Evolutionary conservation across 2,329 filamentous ascomycete species (phyloP), one percentile per base, ranked within the genome.

Genomic region (Zymoseptoria ardabiliae): DNA sequence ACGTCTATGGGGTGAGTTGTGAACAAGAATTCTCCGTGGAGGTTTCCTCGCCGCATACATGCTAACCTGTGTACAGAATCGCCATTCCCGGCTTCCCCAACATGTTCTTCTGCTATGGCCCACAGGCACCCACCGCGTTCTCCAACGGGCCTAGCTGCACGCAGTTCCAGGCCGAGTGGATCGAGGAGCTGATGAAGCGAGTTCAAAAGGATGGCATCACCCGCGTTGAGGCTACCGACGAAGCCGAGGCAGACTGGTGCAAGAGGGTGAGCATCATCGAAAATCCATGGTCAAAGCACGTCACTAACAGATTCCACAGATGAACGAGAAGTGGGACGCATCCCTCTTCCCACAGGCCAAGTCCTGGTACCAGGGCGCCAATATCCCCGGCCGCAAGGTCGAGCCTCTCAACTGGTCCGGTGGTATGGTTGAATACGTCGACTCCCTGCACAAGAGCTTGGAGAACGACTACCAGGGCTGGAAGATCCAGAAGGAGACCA

Each of bases 81-180:
- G 63, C 69, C 1, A 67, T 70, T 17, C 62, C 66, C 0, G 66
- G 66, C 28, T 71, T 69, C 58, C 71, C 71, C 1, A 77, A 77
- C 62, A 72, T 76, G 68, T 77, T 77, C 69, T 71, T 69, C 66
- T 66, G 77, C 11, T 79, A 79, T 63, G 76, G 77, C 2, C 73
- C 76, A 4, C 77, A 79, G 58, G 77, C 75, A 0, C 77, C 77
- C 0, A 79, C 77, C 0, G 76, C 77, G 2, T 78, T 78, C 65
- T 73, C 71, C 56, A 79, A 79, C 55, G 77, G 77, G 0, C 77
- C 77, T 2, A 75, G 71, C 28, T 78, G 76, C 61, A 69, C 73
- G 73, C 73, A 21, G 68, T 73, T 61, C 74, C 77, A 41, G 70
- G 69, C 45, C 13, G 75, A 79, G 53, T 79, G 74, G 70, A 76